Evolutionary conservation across 2,329 filamentous ascomycete genomes (phyloP).

Genomic region (Penicillium sp.): DNA sequence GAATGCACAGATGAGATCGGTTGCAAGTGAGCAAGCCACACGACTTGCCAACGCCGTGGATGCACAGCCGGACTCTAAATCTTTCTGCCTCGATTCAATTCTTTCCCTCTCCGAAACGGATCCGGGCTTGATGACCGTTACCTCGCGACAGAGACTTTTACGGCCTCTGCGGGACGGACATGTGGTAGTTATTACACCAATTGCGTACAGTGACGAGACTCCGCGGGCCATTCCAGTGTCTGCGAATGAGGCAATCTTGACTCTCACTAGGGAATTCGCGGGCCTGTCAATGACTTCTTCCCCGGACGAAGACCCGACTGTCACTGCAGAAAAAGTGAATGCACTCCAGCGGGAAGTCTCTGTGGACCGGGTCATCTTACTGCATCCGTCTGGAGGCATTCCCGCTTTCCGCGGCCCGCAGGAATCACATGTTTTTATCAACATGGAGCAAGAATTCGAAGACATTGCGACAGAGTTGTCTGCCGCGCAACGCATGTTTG

Average conservation of each 20-base stretch:
- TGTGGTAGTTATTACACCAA: slow-evolving; percentile 63
- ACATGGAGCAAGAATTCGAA: slow-evolving; percentile 82
- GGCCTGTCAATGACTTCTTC: slow-evolving; percentile 52
- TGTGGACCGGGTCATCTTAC: slow-evolving; percentile 78
- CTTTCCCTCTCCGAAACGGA: slow-evolving; percentile 36
- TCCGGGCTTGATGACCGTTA: slow-evolving; percentile 31
- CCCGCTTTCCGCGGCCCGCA: slow-evolving; percentile 58
- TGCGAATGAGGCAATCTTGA: slow-evolving; percentile 63
- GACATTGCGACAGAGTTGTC: slow-evolving; percentile 59
- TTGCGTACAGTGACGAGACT: slow-evolving; percentile 53
- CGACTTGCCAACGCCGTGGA: slow-evolving; percentile 72
- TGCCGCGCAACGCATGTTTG: slow-evolving; percentile 19
- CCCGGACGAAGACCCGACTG: slow-evolving; percentile 40
- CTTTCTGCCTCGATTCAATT: slow-evolving; percentile 60
- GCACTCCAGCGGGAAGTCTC: slow-evolving; percentile 50
- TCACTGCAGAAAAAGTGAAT: slow-evolving; percentile 35
- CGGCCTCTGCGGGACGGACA: slow-evolving; percentile 61
- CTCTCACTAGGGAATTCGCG: slow-evolving; percentile 69
- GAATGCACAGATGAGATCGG: slow-evolving; percentile 36
- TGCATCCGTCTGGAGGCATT: slow-evolving; percentile 81
- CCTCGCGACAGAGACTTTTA: slow-evolving; percentile 52
- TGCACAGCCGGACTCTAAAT: slow-evolving; percentile 59
- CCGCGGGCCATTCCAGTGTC: slow-evolving; percentile 45
- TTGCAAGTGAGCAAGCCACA: slow-evolving; percentile 59
- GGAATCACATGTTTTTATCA: slow-evolving; percentile 76